Evolutionary conservation across 2,329 filamentous ascomycete genomes (phyloP).

Genomic region (Plectosphaerella sp.): DNA sequence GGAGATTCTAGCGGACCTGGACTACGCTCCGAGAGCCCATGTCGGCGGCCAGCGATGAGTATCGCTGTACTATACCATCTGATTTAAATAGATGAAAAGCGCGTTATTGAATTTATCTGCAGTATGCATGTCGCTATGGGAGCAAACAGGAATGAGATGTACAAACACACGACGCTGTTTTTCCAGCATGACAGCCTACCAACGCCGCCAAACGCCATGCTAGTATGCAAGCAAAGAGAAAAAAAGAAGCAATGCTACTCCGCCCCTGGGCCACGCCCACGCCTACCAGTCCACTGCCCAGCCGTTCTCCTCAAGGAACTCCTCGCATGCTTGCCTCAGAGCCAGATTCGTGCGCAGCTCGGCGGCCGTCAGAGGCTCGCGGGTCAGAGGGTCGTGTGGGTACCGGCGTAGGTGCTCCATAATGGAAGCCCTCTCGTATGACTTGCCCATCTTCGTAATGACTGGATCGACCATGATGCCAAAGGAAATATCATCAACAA

Average conservation of each 20-base stretch:
- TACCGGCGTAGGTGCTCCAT: slow-evolving; percentile 77
- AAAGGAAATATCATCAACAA: slow-evolving; percentile 73
- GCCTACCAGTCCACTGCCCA: slow-evolving; percentile 87
- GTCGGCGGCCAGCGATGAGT: background rate
- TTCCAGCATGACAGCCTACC: no score
- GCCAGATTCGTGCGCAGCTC: slow-evolving; percentile 80
- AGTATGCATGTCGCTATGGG: no score
- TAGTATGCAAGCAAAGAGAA: no score
- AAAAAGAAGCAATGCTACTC: no score
- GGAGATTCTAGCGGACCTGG: slow-evolving; percentile 1
- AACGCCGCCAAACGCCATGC: no score
- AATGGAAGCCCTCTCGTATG: slow-evolving; percentile 83
- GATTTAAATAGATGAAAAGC: no score
- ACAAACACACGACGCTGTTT: no score
- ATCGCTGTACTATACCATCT: no score
- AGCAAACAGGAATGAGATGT: no score
- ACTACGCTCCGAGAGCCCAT: background rate
- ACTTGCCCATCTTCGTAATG: slow-evolving; percentile 77
- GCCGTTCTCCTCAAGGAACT: slow-evolving; percentile 81
- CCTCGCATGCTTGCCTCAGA: slow-evolving; percentile 75
- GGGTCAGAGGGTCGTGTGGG: slow-evolving; percentile 76
- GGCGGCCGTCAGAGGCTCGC: slow-evolving; percentile 62
- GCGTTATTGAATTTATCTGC: no score
- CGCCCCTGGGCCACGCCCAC: no score
- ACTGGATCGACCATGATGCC: slow-evolving; percentile 70